Evolutionary conservation across 2,329 filamentous ascomycete species (phyloP).

Genomic region (Colletotrichum echinochloae): DNA sequence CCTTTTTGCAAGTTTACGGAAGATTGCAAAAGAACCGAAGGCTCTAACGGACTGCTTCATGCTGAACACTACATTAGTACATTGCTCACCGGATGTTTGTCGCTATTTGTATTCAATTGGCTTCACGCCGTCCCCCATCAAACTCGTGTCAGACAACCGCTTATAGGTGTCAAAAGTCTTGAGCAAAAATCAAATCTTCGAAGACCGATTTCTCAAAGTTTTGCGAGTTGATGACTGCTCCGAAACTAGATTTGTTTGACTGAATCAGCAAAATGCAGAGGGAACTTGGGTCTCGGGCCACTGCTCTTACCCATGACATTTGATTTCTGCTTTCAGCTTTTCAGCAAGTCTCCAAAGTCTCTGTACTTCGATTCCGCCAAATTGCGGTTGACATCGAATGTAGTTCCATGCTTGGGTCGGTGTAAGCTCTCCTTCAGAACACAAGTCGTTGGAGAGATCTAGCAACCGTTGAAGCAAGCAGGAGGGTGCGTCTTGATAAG

Average conservation of each 20-base stretch:
- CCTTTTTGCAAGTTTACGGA: no score
- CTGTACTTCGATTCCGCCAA: slow-evolving; percentile 47
- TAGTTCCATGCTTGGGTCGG: slow-evolving; percentile 54
- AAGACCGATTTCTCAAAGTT: slow-evolving; percentile 24
- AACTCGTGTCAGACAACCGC: background rate
- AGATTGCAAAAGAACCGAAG: no score
- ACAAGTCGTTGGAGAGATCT: slow-evolving; percentile 43
- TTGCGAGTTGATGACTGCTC: slow-evolving; percentile 19
- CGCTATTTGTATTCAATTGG: no score
- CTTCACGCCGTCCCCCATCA: background rate
- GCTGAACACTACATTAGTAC: no score
- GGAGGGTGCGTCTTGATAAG: slow-evolving; percentile 39
- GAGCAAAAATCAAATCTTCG: slow-evolving; percentile 5
- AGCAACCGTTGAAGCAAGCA: slow-evolving; percentile 45
- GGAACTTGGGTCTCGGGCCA: background rate
- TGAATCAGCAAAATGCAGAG: background rate
- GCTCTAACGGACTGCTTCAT: no score
- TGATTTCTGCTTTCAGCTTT: slow-evolving; percentile 47
- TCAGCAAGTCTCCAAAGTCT: slow-evolving; percentile 46
- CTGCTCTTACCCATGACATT: slow-evolving; percentile 51
- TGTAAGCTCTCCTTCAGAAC: slow-evolving; percentile 52
- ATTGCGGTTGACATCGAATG: slow-evolving; percentile 49
- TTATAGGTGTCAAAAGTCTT: background rate
- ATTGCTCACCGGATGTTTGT: no score
- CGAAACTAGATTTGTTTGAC: slow-evolving; percentile 12